A percentile compares a stretch with the other conserved stretches of the same genome.
Conservation (phyloP, 2,329 filamentous ascomycete genomes). For the Paecilomyces dactylethromorphus region DNA sequence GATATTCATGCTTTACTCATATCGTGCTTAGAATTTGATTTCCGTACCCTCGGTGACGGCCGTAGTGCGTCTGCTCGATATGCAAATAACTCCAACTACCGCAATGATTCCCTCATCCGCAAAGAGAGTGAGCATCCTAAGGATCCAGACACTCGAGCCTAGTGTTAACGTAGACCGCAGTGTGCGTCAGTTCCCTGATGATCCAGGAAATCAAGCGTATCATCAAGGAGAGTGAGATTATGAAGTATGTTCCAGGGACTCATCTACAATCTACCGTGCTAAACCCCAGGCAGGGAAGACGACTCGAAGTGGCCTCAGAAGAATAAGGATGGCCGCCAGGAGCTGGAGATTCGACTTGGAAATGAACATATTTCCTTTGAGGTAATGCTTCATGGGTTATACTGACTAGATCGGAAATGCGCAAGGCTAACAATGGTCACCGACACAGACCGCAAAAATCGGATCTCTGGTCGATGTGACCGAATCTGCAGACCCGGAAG, state of each 20-base stretch:
- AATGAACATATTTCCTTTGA: slow-evolving; percentile 98
- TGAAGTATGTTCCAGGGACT: slow-evolving; percentile 61
- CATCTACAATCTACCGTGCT: not conserved
- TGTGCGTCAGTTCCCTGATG: slow-evolving; percentile 90
- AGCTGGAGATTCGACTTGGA: slow-evolving; percentile 88
- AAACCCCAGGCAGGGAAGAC: slow-evolving; percentile 64
- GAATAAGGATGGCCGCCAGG: slow-evolving; percentile 97
- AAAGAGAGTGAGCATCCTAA: slow-evolving; percentile 79
- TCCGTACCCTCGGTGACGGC: slow-evolving; percentile 85
- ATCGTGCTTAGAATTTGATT: slow-evolving; percentile 73
- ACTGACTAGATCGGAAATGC: not conserved
- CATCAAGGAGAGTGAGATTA: slow-evolving; percentile 93
- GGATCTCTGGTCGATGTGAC: slow-evolving; percentile 94
- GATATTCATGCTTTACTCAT: slow-evolving; percentile 14
- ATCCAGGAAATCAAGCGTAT: slow-evolving; percentile 95
- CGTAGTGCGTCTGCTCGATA: slow-evolving; percentile 91
- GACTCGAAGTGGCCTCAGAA: slow-evolving; percentile 98
- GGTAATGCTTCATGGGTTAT: slow-evolving; percentile 43
- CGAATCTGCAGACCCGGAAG: slow-evolving; percentile 92
- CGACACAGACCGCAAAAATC: slow-evolving; percentile 82
- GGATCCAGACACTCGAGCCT: not conserved
- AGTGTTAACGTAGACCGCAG: slow-evolving; percentile 42
- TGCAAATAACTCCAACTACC: slow-evolving; percentile 99
- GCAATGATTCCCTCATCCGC: slow-evolving; percentile 94
- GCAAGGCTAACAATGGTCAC: not conserved